Base-by-base conservation (phyloP, 2,329 filamentous ascomycete genomes). In the Penicillium sclerotiorum region DNA sequence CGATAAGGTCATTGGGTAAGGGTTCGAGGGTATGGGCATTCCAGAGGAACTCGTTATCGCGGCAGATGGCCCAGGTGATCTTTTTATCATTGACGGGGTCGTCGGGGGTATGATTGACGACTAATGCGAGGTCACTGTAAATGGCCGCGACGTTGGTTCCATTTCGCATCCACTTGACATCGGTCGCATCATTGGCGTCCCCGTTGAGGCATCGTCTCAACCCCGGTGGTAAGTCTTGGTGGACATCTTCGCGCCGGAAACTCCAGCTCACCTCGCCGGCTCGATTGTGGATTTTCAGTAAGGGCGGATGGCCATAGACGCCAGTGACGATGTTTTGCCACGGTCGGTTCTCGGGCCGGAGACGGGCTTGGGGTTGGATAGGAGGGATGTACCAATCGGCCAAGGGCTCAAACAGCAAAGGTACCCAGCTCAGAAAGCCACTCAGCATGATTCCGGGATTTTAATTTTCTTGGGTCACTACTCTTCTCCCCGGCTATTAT, bases 91-190 rank as follows among this genome's bases (percentile, higher is more conserved):
- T 58, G 11, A 35, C 50, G 1, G 59, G 58, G 12, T 57, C 33
- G 13, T 62, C 52, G 13, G 60, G 60, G 1, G 55, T 59, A 25
- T 62, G 58, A 40, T 63, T 63, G 47, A 63, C 47, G 39, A 62
- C 52, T 8, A 63, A 11, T 27, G 49, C 44, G n/a, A 61, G 44
- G 13, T 55, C 45, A n/a, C 56, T 57, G 39, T 62, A 62, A 32
- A 63, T 47, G 18, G 58, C 59, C 5, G 52, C 60, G 5, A 63
- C 44, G 7, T 48, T 55, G n/a, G 44, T 55, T 1, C 60, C 60
- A 7, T 53, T 57, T 17, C 52, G 51, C 47, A 63, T 58, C 55
- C 53, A 63, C 33, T 62, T 63, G 27, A 63, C 50, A 8, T 63
- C 60, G 6, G 59, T 63, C 12, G 60, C 60, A 42, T 63, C 60